These are phyloP conservation scores for Eucalyptus erythrocorys DNA, from an alignment of 345 rosid genomes.

Conservation along the genomic window DNA sequence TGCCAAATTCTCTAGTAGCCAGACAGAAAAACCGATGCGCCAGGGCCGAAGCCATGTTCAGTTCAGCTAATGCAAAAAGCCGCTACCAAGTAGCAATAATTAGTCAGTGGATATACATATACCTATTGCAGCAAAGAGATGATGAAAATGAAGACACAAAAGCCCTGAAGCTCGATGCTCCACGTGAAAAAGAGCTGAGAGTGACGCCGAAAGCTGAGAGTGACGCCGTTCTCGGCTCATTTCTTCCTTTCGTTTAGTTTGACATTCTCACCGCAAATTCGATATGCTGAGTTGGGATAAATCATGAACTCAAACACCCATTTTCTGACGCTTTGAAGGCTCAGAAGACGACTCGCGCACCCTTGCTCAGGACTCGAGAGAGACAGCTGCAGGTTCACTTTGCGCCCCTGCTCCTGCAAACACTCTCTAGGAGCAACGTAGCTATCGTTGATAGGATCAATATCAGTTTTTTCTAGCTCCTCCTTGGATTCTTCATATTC, in stretches of 20 bases:
- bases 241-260: not conserved
- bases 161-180: not conserved
- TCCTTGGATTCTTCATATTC: conserved; percentile 18
- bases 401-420: not conserved
- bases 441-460: not conserved
- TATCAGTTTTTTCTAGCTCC: not conserved
- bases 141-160: not conserved
- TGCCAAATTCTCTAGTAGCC: not conserved
- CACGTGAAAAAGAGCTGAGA: not conserved
- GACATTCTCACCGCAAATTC: not conserved
- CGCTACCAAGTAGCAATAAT: not conserved
- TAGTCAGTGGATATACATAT: not conserved
- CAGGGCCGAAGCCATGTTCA: not conserved
- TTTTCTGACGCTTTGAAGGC: conserved; percentile 46
- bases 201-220: too few relatives aligned
- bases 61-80: not conserved
- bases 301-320: not conserved
- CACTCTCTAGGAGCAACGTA: not conserved
- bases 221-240: not conserved
- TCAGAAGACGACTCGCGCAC: conserved; percentile 1
- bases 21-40: not conserved
- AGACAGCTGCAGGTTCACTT: conserved; percentile 4
- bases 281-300: not conserved
- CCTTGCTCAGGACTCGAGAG: conserved; percentile 5
- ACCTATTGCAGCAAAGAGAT: not conserved